Percentiles rank a stretch among this genome's conserved stretches.
These are phyloP conservation scores for Xerocomus nothofagi DNA, from an alignment of 1,284 basidiomycete species.

Conservation along the genomic window DNA sequence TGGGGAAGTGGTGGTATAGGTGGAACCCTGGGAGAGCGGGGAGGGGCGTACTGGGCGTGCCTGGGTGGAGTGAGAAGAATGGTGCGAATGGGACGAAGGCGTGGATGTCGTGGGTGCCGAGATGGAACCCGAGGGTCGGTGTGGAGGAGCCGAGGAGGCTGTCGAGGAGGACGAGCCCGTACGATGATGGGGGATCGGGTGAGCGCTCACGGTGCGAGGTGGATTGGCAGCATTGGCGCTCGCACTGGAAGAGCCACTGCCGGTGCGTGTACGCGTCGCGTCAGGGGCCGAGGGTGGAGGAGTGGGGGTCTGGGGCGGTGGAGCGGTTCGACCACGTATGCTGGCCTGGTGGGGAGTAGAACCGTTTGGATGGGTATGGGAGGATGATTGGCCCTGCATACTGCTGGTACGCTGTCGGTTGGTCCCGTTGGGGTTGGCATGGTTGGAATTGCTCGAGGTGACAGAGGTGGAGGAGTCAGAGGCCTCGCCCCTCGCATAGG, in stretches of 20 bases:
- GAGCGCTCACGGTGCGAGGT: slow-evolving; percentile 36
- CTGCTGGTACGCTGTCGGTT: slow-evolving; percentile 63
- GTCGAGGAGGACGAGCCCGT: slow-evolving; percentile 49
- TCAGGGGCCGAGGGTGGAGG: slow-evolving; percentile 19
- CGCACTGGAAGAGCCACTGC: slow-evolving; percentile 41
- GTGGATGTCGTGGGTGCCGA: slow-evolving; percentile 40
- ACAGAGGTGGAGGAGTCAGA: slow-evolving; percentile 73
- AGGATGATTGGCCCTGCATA: slow-evolving; percentile 46
- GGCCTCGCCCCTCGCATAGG: slow-evolving; percentile 73
- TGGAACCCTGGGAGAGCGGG: slow-evolving; percentile 68
- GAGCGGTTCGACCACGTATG: slow-evolving; percentile 35
- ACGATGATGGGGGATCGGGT: slow-evolving; percentile 42
- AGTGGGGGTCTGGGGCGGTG: slow-evolving; percentile 17
- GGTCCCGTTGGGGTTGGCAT: slow-evolving; percentile 21
- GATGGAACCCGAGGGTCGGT: slow-evolving; percentile 38
- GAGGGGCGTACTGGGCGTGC: slow-evolving; percentile 69
- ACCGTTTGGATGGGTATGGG: slow-evolving; percentile 39
- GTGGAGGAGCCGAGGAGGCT: slow-evolving; percentile 17
- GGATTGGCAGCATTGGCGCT: slow-evolving; percentile 28
- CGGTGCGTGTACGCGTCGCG: slow-evolving; percentile 41
- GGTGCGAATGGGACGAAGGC: slow-evolving; percentile 35
- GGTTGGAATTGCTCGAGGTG: slow-evolving; percentile 60
- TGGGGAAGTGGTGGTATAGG: slow-evolving; percentile 44
- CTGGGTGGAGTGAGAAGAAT: slow-evolving; percentile 36
- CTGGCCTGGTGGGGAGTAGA: slow-evolving; percentile 35